These are phyloP conservation scores for Fusarium subtropicale DNA, from an alignment of 2,329 filamentous ascomycete species.

Conservation along the genomic window DNA sequence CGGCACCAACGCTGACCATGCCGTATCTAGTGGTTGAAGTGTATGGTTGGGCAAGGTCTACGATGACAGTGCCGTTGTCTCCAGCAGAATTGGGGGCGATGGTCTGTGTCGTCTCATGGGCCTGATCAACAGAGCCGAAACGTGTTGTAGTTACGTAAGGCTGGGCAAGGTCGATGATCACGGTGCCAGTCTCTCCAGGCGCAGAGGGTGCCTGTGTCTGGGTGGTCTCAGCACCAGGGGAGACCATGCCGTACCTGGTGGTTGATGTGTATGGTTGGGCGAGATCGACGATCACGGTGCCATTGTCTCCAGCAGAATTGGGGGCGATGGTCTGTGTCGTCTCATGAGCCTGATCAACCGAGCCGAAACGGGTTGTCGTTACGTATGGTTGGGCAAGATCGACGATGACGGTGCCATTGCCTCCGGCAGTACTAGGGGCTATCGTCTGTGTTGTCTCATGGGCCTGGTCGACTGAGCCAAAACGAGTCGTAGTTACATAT, in stretches of 20 bases:
- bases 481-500: background rate
- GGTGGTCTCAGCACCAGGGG: background rate
- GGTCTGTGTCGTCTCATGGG: background rate
- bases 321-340: background rate
- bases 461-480: background rate
- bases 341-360: background rate
- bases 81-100: background rate
- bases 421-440: background rate
- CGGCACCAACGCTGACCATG: background rate
- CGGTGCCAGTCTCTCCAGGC: background rate
- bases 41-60: background rate
- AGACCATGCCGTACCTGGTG: background rate
- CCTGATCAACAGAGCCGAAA: background rate
- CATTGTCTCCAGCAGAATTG: background rate
- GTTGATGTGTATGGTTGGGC: background rate
- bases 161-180: background rate
- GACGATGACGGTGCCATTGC: background rate
- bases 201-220: background rate
- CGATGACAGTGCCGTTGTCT: background rate
- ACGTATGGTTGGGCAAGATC: background rate
- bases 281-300: background rate
- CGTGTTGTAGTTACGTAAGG: background rate
- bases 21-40: background rate
- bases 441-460: background rate
- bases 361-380: background rate